Conservation (phyloP, 2,329 filamentous ascomycete genomes). For the Trichoderma oligosporum region DNA sequence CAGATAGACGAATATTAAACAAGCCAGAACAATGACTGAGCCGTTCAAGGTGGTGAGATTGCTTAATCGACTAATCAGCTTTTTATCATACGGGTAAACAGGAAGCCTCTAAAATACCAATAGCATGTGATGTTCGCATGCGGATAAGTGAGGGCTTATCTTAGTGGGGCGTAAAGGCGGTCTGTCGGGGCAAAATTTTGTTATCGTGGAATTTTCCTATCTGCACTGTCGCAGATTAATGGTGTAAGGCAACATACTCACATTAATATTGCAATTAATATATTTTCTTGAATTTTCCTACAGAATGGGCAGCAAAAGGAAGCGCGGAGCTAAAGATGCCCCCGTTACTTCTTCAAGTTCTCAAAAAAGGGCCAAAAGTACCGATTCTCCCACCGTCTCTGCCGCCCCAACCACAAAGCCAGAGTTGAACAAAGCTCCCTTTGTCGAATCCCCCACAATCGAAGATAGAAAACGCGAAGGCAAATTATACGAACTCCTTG, state of each 20-base stretch:
- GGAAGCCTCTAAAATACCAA: background rate
- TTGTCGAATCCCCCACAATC: slow-evolving; percentile 49
- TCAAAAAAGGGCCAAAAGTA: slow-evolving; percentile 34
- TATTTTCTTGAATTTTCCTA: slow-evolving; percentile 17
- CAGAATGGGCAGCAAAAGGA: slow-evolving; percentile 36
- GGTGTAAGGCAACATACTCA: slow-evolving; percentile 4
- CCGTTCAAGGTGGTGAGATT: too few relatives aligned
- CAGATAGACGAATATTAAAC: background rate
- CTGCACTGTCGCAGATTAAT: background rate
- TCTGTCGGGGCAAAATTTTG: slow-evolving; percentile 13
- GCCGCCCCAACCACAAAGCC: slow-evolving; percentile 26
- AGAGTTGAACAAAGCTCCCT: slow-evolving; percentile 38
- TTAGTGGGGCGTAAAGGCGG: background rate
- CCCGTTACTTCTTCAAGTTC: slow-evolving; percentile 26
- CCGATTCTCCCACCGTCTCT: slow-evolving; percentile 24
- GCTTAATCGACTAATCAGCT: too few relatives aligned
- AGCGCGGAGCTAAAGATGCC: slow-evolving; percentile 34
- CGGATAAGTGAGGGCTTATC: background rate
- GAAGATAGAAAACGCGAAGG: slow-evolving; percentile 57
- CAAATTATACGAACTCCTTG: slow-evolving; percentile 57
- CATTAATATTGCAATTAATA: slow-evolving; percentile 7
- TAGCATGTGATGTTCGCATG: slow-evolving; percentile 2
- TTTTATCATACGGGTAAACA: background rate
- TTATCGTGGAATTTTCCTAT: slow-evolving; percentile 21
- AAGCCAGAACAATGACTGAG: background rate